phyloP scores from a whole-genome alignment of 768 basidiomycete species.

The Amyloporia xantha region DNA sequence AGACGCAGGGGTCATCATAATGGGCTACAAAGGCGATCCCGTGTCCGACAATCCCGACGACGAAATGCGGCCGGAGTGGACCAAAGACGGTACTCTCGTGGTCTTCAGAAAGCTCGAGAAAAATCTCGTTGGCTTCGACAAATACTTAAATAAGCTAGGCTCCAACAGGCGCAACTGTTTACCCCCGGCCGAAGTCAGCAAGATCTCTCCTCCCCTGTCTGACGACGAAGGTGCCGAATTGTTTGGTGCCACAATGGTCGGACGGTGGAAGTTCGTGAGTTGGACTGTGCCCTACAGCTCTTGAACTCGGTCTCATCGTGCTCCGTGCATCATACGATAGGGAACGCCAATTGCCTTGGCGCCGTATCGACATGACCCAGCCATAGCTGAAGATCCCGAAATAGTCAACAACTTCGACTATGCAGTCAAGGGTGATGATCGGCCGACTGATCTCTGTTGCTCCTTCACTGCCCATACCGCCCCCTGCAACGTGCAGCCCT shows the following conservation, averaged over 20 bases:
- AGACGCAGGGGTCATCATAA: constrained; percentile 36
- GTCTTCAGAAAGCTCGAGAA: constrained; percentile 1
- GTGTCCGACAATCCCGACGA: constrained; percentile 4
- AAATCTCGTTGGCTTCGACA: neutral
- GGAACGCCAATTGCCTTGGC: neutral
- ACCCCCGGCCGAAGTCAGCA: neutral
- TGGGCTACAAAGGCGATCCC: constrained; percentile 38
- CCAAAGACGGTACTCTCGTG: neutral
- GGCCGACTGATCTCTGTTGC: constrained; percentile 17
- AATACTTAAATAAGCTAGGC: neutral
- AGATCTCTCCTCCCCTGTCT: constrained; percentile 20
- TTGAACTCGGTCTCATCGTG: too few species aligned
- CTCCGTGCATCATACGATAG: too few species aligned
- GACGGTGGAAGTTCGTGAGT: constrained; percentile 48
- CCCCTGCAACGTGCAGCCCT: constrained; percentile 29
- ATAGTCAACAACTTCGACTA: neutral
- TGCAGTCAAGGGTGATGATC: neutral
- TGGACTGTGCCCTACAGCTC: too few species aligned
- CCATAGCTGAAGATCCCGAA: neutral
- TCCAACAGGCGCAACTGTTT: neutral
- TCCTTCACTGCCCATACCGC: constrained; percentile 43
- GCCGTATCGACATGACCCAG: neutral
- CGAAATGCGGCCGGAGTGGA: neutral
- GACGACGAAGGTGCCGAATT: constrained; percentile 40
- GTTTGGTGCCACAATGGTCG: constrained; percentile 45